Base-by-base conservation (phyloP, 2,329 filamentous ascomycete species). In the Sarocladium strictum region DNA sequence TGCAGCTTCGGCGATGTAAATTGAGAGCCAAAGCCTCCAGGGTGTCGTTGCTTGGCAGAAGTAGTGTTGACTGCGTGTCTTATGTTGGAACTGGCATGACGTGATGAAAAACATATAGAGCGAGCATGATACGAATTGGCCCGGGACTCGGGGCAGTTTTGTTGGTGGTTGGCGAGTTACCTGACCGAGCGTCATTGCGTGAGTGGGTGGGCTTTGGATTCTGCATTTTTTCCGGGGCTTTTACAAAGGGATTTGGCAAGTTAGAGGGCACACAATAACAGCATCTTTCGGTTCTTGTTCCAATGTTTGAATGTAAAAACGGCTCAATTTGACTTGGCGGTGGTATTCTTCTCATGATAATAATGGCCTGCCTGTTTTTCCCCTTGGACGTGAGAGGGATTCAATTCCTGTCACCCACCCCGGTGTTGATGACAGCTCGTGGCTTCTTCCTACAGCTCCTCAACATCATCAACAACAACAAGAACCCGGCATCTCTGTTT, bases 1-100 rank as follows among this genome's bases (percentile, higher is more conserved):
- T 58, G 67, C 68, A n/a, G 70, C 70, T 29, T 72, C 70, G 58
- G 64, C 68, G 29, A 64, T 70, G 64, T 71, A 69, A 59, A 58
- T 6, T 38, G 35, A 15, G 35, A 14, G 11, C 32, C 9, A 33
- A 33, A 9, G 37, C 10, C 6, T 11, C 10, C 10, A 17, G 37
- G 37, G 9, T 11, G 10, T 9, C 10, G 10, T 12, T 40, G 6
- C 10, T 40, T 40, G 37, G 40, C 7, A 43, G 43, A 47, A 47
- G 43, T 26, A 10, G 43, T 12, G 21, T 3, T 10, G n/a, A n/a
- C 9, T 12, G 43, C 12, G 43, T 47, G 4, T 29, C n/a, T n/a
- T n/a, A 23, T 35, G 47, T 51, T 51, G 47, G 47, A 24, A 51
- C 3, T 51, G 47, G 47, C 12, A 51, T n/a, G 47, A 51, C 47